Evolutionary conservation across 495 filamentous ascomycete species (phyloP).

Genomic region (Penicillium pulvis): DNA sequence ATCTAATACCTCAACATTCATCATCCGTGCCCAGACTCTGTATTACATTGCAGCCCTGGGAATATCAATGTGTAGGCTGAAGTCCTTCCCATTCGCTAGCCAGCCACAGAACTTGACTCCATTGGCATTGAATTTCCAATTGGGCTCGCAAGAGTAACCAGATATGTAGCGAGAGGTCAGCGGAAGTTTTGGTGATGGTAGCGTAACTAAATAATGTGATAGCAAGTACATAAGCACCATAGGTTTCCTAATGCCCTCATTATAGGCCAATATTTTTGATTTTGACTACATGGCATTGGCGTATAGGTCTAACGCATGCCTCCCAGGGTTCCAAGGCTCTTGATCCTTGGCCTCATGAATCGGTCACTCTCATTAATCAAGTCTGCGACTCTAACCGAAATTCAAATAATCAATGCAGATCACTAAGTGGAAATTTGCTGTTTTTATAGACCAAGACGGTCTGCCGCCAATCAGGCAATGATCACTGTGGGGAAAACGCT

Average conservation of each 20-base stretch:
- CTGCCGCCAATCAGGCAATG: conserved; percentile 5
- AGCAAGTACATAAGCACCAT: too few relatives aligned
- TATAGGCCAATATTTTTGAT: background rate
- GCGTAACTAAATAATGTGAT: too few relatives aligned
- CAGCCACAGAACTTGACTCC: too few relatives aligned
- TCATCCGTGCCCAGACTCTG: background rate
- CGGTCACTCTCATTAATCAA: background rate
- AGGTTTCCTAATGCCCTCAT: too few relatives aligned
- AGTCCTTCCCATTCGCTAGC: too few relatives aligned
- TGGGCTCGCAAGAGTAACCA: too few relatives aligned
- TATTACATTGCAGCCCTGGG: background rate
- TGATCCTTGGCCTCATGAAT: background rate
- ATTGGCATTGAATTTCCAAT: too few relatives aligned
- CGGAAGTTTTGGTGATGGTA: too few relatives aligned
- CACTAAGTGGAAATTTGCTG: background rate
- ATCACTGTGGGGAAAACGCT: conserved; percentile 14
- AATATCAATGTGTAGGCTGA: too few relatives aligned
- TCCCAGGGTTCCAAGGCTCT: background rate
- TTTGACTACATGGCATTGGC: background rate
- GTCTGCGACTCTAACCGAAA: background rate
- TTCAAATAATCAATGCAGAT: background rate
- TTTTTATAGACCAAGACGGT: background rate
- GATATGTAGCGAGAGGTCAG: too few relatives aligned
- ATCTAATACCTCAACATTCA: background rate
- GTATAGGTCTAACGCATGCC: background rate